Evolutionary conservation across 495 filamentous ascomycete species (phyloP), one percentile per base, ranked within the genome.

Genomic region (Umbilicaria muhlenbergii): DNA sequence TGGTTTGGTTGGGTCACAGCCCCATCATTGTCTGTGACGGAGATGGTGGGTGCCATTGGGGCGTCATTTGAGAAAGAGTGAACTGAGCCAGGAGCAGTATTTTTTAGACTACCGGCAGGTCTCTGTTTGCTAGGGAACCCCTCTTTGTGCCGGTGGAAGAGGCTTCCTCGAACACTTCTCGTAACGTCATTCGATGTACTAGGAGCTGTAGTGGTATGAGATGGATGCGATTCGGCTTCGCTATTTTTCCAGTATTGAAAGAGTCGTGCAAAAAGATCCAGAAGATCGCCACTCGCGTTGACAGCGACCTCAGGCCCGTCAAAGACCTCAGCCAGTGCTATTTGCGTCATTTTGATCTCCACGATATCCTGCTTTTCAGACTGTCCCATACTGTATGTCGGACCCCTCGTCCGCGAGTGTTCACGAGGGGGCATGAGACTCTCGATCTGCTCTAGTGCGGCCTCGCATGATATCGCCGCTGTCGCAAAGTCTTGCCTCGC

Each of bases 301-400:
- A 94, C 80, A 11, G 91, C 87, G 42, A 77, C 73, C 46, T 82
- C 77, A 0, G 87, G 73, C 5, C 85, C 87, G 54, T 94, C 83
- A 13, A 82, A 53, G 11, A 87, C 65, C 59, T 96, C 91, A 11
- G 86, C 55, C 33, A 98, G 74, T 3, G 83, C 71, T 46, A 98
- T 68, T 51, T 94, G 86, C 7, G 87, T 94, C 75, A 98, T 94
- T 54, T 89, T 92, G 28, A 94, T 73, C 58, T 95, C 82, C 17
- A 98, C 58, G 19, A 95, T 80, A 15, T 71, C 68, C 53, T 84
- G 81, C 52, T 82, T 89, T 53, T 94, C 86, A 33, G 75, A 75
- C 44, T 73, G 70, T 39, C 80, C 75, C 68, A 94, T 77, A 43
- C 78, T 74, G 46, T 82, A 77, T 10, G 88, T 73, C 16, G 83